Evolutionary conservation across 139 green algal species (phyloP), one percentile per base, ranked within the genome.

Genomic region (Chlamydomonas eustigma): DNA sequence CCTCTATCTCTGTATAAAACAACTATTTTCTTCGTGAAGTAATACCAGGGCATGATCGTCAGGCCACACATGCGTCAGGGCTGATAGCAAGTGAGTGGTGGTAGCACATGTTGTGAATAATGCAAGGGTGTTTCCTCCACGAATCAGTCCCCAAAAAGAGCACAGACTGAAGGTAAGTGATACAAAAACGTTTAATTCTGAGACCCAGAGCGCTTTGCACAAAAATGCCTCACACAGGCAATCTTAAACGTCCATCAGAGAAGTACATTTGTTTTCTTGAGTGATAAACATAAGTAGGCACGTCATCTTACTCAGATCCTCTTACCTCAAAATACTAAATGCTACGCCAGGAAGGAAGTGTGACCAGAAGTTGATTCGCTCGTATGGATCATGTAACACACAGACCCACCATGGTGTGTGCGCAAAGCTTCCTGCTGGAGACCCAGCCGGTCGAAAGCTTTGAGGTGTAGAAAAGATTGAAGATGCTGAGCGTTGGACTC

Each of bases 291-390:
- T n/a, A n/a, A n/a, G n/a, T n/a, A n/a, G n/a, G n/a, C n/a, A n/a
- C n/a, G n/a, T n/a, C n/a, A n/a, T n/a, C n/a, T n/a, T n/a, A n/a
- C n/a, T n/a, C n/a, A n/a, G n/a, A n/a, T n/a, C n/a, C n/a, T 32
- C 81, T 70, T 71, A 92, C 88, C 84, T 88, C 18, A 92, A 71
- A 30, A 78, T 1, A 34, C 92, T 35, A 36, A 97, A 88, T 0
- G 71, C 38, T 0, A 82, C 4, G 0, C 84, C 86, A 0, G 92
- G 92, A 1, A 93, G n/a, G 6, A 79, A 82, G 50, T 97, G 92
- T 22, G 73, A 88, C 90, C 90, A 97, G 44, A 97, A 88, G 73
- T 96, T 96, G 30, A 97, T 82, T 8, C 90, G 79, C 71, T 97
- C 92, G 52, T 97, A 97, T 0, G 88, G 84, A 70, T 97, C 92